These are phyloP conservation scores for Trifolium pratense DNA, from an alignment of 306 rosid species.

Conservation along the genomic window DNA sequence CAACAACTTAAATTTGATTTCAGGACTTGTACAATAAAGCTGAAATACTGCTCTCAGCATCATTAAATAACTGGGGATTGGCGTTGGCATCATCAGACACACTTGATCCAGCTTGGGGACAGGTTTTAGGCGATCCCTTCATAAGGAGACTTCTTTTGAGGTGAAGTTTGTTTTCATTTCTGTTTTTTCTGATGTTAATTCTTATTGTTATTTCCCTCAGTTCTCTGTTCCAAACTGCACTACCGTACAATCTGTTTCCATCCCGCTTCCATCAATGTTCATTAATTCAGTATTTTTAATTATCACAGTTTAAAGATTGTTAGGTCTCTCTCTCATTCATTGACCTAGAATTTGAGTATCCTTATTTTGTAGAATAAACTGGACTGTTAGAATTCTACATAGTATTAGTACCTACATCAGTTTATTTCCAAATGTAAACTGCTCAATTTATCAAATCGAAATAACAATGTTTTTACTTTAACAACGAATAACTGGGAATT, in stretches of 20 bases:
- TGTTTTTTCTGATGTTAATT: not conserved
- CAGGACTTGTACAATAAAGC: slow-evolving; percentile 81
- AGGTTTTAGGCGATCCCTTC: slow-evolving; percentile 81
- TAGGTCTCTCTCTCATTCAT: not conserved
- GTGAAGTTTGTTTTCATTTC: slow-evolving; percentile 46
- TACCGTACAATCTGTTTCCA: slow-evolving; percentile 10
- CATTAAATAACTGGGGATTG: slow-evolving; percentile 73
- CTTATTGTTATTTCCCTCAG: slow-evolving; percentile 16
- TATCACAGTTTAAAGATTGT: not conserved
- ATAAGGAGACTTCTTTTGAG: slow-evolving; percentile 87
- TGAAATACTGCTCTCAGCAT: slow-evolving; percentile 68
- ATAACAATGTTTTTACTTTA: too few relatives aligned
- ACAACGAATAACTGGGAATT: too few relatives aligned
- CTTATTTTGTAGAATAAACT: not conserved
- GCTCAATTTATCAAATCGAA: too few relatives aligned
- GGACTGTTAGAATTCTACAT: too few relatives aligned
- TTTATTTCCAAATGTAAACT: too few relatives aligned
- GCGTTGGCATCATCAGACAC: slow-evolving; percentile 62
- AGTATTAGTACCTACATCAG: too few relatives aligned
- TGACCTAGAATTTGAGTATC: not conserved
- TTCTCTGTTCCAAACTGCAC: slow-evolving; percentile 14
- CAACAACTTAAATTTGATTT: slow-evolving; percentile 39
- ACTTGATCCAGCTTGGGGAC: slow-evolving; percentile 89
- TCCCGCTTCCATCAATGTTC: not conserved
- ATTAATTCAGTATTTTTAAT: not conserved